Evolutionary conservation across 23 red algal genomes (phyloP), one percentile per base, ranked within the genome.

Genomic region (Gracilaria domingensis): DNA sequence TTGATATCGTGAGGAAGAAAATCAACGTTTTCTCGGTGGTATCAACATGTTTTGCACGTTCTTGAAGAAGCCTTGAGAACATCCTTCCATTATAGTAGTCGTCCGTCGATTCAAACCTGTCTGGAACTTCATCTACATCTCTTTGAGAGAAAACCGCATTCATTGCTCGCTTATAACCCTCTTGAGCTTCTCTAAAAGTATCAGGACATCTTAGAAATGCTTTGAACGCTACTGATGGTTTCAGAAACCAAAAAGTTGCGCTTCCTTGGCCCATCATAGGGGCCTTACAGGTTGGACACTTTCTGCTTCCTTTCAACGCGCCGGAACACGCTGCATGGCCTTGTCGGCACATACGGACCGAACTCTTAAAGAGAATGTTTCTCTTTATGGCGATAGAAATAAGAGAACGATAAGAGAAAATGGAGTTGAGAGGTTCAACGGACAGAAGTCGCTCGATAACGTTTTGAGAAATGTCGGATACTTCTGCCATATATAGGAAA

Each of bases 31-130:
- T n/a, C n/a, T n/a, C n/a, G n/a, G n/a, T n/a, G n/a, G 17, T 73
- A 18, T 47, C 35, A 73, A 47, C 28, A 35, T 39, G 16, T 44
- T 44, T 73, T 73, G 13, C 24, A 17, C 12, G 24, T 39, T 47
- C 67, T 16, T 73, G 67, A 24, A 24, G 45, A 36, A 66, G 61
- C 14, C 61, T 66, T 73, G 12, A 25, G 40, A 73, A 33, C 67
- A 73, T 44, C 36, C 16, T 44, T 44, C 28, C 67, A 47, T 73
- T 25, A 35, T 73, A 73, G 67, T 73, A 73, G 18, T 73, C 67
- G 28, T 73, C 45, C 45, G 45, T 48, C 45, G 45, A 48, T 48
- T 48, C 45, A 48, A 48, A 48, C 45, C 45, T 48, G n/a, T n/a
- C n/a, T n/a, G n/a, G n/a, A n/a, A n/a, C n/a, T n/a, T n/a, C n/a